Evolutionary conservation across 176 grass and related monocot genomes (phyloP).

Genomic region (Eremochloa ophiuroides): DNA sequence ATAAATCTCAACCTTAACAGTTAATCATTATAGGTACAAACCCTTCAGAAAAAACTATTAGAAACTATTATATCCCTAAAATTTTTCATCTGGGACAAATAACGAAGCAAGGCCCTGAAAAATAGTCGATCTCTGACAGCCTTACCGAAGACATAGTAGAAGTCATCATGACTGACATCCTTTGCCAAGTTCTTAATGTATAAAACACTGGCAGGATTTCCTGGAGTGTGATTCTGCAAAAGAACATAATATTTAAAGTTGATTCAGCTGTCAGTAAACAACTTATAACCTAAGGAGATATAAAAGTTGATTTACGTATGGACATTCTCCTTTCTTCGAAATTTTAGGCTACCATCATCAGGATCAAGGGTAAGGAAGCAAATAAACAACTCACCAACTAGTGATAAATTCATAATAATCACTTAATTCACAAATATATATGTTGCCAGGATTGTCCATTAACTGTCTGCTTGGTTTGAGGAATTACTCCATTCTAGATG

Average conservation of each 20-base stretch:
- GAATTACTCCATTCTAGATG: no score
- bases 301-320: background rate
- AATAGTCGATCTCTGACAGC: background rate
- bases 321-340: background rate
- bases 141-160: conserved; percentile 91
- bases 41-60: background rate
- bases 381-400: background rate
- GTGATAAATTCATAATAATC: conserved; percentile 11
- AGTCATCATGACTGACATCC: conserved; percentile 82
- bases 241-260: background rate
- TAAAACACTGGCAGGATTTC: conserved; percentile 73
- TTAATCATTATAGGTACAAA: background rate
- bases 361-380: background rate
- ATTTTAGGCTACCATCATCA: background rate
- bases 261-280: background rate
- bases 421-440: background rate
- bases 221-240: conserved; percentile 76
- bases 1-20: background rate
- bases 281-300: background rate
- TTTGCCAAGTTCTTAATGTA: conserved; percentile 98
- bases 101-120: conserved; percentile 1
- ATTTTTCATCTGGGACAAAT: background rate
- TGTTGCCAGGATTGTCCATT: background rate
- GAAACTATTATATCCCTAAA: no score
- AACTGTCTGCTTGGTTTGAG: background rate